Percentiles rank a stretch among this genome's conserved stretches.
Evolutionary conservation across 2,329 filamentous ascomycete species (phyloP).

Genomic region (Pyricularia grisea): DNA sequence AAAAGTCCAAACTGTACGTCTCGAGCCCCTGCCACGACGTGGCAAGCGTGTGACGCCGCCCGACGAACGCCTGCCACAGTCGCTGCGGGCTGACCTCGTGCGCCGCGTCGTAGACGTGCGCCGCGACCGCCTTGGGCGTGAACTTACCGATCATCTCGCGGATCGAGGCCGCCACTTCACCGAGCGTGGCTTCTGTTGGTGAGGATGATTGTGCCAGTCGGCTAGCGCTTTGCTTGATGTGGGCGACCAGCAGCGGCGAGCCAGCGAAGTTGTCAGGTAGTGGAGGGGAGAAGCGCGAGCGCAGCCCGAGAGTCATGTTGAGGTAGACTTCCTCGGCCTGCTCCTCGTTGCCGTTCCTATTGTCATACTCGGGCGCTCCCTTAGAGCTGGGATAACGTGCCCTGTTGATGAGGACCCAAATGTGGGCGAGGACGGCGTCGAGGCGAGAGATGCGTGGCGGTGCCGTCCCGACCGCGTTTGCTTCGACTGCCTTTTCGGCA

Average conservation of each 20-base stretch:
- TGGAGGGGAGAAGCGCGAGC: slow-evolving; percentile 26
- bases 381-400: slow-evolving; percentile 18
- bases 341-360: slow-evolving; percentile 9
- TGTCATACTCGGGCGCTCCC: neutral
- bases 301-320: slow-evolving; percentile 29
- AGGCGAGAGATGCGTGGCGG: slow-evolving; percentile 25
- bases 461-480: slow-evolving; percentile 4
- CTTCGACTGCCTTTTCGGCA: slow-evolving; percentile 6
- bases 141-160: slow-evolving; percentile 24
- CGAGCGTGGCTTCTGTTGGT: slow-evolving; percentile 3
- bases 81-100: slow-evolving; percentile 34
- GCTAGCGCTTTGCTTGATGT: slow-evolving; percentile 17
- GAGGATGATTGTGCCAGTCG: neutral
- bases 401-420: slow-evolving; percentile 33
- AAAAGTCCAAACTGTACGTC: slow-evolving; percentile 31
- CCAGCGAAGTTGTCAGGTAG: slow-evolving; percentile 31
- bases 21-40: slow-evolving; percentile 32
- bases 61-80: slow-evolving; percentile 36
- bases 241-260: slow-evolving; percentile 30
- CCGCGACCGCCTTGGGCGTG: slow-evolving; percentile 24
- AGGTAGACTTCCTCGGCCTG: slow-evolving; percentile 24
- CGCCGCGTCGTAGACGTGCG: slow-evolving; percentile 30
- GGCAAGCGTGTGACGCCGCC: slow-evolving; percentile 27
- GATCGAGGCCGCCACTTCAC: slow-evolving; percentile 20
- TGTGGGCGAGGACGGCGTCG: slow-evolving; percentile 34